Evolutionary conservation across 192 early-diverging fungal genomes (phyloP).

Genomic region (Funneliformis mosseae): DNA sequence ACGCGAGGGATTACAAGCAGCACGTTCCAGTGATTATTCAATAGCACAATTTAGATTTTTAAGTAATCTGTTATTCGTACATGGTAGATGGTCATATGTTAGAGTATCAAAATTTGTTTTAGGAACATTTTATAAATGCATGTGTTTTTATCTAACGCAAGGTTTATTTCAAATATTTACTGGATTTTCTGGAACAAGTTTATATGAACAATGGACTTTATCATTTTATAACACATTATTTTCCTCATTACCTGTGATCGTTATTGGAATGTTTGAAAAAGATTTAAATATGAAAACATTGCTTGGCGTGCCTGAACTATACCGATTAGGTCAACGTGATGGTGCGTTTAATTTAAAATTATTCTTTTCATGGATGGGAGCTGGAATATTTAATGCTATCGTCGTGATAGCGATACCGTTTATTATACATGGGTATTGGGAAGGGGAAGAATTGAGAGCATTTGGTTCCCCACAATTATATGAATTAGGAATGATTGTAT

Average conservation of each 20-base stretch:
- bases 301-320: conserved; percentile 71
- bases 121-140: conserved; percentile 90
- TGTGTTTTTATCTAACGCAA: conserved; percentile 77
- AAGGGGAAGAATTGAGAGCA: conserved; percentile 35
- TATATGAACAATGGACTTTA: conserved; percentile 78
- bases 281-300: conserved; percentile 70
- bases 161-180: conserved; percentile 75
- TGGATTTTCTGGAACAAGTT: conserved; percentile 72
- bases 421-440: conserved; percentile 47
- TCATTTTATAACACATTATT: conserved; percentile 85
- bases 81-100: conserved; percentile 87
- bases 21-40: conserved; percentile 85
- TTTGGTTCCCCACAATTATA: conserved; percentile 57
- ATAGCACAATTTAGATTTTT: conserved; percentile 89
- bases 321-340: conserved; percentile 61
- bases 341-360: conserved; percentile 58
- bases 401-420: conserved; percentile 55
- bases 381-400: conserved; percentile 57
- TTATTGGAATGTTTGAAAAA: conserved; percentile 82
- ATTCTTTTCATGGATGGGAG: conserved; percentile 56
- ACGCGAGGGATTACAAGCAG: conserved; percentile 85
- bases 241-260: conserved; percentile 76
- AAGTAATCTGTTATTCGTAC: conserved; percentile 77
- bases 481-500: conserved; percentile 57
- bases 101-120: conserved; percentile 78